Evolutionary conservation across 306 rosid species (phyloP), one percentile per base, ranked within the genome.

Genomic region (Sesbania bispinosa): DNA sequence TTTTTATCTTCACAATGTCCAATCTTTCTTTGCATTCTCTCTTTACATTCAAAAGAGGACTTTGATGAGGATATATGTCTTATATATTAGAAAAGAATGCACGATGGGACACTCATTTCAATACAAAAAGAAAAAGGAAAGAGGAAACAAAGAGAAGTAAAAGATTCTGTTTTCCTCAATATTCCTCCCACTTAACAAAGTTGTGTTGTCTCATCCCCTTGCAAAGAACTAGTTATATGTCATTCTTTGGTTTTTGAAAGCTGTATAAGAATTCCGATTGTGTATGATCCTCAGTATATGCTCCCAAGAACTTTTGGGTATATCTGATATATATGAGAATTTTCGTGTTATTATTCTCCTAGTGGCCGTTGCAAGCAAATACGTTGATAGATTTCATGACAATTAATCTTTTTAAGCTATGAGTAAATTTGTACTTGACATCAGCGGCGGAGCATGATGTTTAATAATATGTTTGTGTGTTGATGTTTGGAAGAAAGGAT

Each of bases 141-240:
- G 69, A 73, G 47, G 70, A 62, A 54, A 16, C 33, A 79, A 81
- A 73, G 78, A 61, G 36, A 63, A 15, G 33, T 16, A n/a, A 60
- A 71, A 66, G 79, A 79, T 87, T 85, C 82, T 70, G 35, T 64
- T 62, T 65, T 45, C 43, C 24, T 77, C 45, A 32, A n/a, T n/a
- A 13, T 7, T 29, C 66, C 15, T 61, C 60, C 82, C 86, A 80
- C 83, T 82, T 46, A 19, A 50, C 66, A 67, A 83, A 76, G 67
- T 52, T 76, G 74, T 54, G 60, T 57, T 69, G 69, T 75, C 79
- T 62, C 67, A 39, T 71, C 14, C 35, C 18, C 9, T 69, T 72
- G 54, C 47, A 61, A 68, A 77, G 24, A 58, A 77, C 15, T 43
- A 47, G 2, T 55, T 66, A 39, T 39, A 76, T n/a, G n/a, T 77